These are phyloP conservation scores for Vigna reflexopilosa DNA, from an alignment of 306 rosid species.

Conservation along the genomic window DNA sequence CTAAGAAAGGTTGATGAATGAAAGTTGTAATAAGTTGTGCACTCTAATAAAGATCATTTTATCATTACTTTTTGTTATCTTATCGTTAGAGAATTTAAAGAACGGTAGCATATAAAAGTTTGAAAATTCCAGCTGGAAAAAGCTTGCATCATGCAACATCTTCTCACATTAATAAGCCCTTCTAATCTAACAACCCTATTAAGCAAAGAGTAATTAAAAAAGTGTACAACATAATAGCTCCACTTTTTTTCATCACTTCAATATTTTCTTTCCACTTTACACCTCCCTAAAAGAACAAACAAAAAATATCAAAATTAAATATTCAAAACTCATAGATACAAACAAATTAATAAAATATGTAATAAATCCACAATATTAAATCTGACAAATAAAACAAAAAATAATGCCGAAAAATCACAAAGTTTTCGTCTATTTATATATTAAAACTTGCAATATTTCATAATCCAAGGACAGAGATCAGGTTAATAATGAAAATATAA, in stretches of 20 bases:
- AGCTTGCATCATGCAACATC: background rate
- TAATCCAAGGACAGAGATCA: too few relatives aligned
- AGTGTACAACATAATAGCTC: background rate
- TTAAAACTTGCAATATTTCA: too few relatives aligned
- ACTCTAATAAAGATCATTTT: background rate
- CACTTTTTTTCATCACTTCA: background rate
- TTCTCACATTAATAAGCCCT: background rate
- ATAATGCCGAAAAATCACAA: too few relatives aligned
- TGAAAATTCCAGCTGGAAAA: background rate
- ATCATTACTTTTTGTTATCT: constrained; percentile 14
- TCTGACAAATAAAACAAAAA: too few relatives aligned
- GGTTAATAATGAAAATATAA: too few relatives aligned
- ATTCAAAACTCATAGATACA: too few relatives aligned
- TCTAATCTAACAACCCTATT: background rate
- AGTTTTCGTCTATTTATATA: too few relatives aligned
- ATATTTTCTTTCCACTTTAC: background rate
- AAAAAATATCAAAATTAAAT: too few relatives aligned
- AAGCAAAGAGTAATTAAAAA: background rate
- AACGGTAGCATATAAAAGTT: constrained; percentile 24
- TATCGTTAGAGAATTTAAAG: constrained; percentile 7
- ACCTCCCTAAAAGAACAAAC: too few relatives aligned
- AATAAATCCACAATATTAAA: too few relatives aligned
- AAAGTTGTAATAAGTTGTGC: background rate
- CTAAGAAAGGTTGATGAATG: background rate
- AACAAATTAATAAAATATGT: too few relatives aligned